Conservation (phyloP, 768 basidiomycete genomes). For the Gyrodon lividus region DNA sequence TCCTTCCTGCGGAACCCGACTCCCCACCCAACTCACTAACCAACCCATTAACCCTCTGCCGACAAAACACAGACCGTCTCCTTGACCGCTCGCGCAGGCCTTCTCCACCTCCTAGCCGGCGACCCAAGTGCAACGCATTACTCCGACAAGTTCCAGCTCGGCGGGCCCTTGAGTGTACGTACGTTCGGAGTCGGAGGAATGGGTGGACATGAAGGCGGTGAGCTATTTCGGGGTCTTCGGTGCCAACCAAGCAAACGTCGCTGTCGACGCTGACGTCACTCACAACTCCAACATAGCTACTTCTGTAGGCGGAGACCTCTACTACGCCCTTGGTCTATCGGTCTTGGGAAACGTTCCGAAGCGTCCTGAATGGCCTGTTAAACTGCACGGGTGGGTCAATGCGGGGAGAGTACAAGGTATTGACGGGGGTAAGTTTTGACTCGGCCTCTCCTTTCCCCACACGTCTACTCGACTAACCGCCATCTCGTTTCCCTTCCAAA, state of each 20-base stretch:
- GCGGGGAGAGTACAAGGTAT: slow-evolving; percentile 70
- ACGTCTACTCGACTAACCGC: not conserved
- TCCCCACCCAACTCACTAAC: not conserved
- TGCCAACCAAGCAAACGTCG: not conserved
- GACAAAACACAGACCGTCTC: slow-evolving; percentile 60
- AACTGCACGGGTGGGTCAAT: slow-evolving; percentile 78
- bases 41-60: not conserved
- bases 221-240: slow-evolving; percentile 19
- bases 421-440: slow-evolving; percentile 47
- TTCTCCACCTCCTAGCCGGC: slow-evolving; percentile 61
- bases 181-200: slow-evolving; percentile 73
- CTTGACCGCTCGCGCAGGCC: slow-evolving; percentile 66
- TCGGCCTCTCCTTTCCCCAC: not conserved
- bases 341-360: slow-evolving; percentile 71
- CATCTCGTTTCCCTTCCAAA: not conserved
- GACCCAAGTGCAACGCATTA: slow-evolving; percentile 47
- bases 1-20: too few relatives aligned
- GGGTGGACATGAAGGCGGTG: slow-evolving; percentile 76
- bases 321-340: slow-evolving; percentile 76
- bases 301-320: slow-evolving; percentile 79
- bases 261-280: not conserved
- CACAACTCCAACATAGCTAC: slow-evolving; percentile 52
- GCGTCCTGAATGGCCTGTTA: slow-evolving; percentile 82
- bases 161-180: slow-evolving; percentile 84
- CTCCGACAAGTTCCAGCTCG: slow-evolving; percentile 88